These are phyloP conservation scores for Spathaspora sp. DNA, from an alignment of 1,139 yeast genomes.

Conservation along the genomic window DNA sequence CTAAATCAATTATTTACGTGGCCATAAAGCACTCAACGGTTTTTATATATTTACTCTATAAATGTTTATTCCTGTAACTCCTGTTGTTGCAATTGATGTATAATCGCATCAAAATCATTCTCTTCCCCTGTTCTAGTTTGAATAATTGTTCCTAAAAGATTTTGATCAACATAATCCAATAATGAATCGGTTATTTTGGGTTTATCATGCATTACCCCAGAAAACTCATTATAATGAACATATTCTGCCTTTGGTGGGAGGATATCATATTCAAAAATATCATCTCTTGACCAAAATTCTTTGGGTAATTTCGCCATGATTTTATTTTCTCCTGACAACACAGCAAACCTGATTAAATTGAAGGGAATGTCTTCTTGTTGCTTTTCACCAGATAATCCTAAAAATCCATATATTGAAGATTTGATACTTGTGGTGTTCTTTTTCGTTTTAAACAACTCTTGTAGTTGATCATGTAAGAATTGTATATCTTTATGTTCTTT, in stretches of 20 bases:
- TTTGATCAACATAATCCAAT: slow-evolving; percentile 39
- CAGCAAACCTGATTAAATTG: slow-evolving; percentile 63
- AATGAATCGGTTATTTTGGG: slow-evolving; percentile 29
- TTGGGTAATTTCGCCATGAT: slow-evolving; percentile 69
- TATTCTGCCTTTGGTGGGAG: slow-evolving; percentile 53
- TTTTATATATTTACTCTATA: too few species aligned
- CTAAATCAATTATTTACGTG: too few species aligned
- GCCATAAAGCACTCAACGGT: too few species aligned
- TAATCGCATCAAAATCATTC: slow-evolving; percentile 25
- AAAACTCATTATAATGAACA: slow-evolving; percentile 26
- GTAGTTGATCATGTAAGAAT: slow-evolving; percentile 46
- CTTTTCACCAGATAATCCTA: slow-evolving; percentile 8
- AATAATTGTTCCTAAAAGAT: slow-evolving; percentile 37
- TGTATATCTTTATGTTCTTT: slow-evolving; percentile 43
- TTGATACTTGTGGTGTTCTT: slow-evolving; percentile 8
- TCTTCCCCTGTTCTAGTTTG: slow-evolving; percentile 30
- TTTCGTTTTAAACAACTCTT: slow-evolving; percentile 6
- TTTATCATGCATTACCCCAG: slow-evolving; percentile 22
- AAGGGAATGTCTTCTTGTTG: slow-evolving; percentile 43
- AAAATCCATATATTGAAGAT: slow-evolving; percentile 18
- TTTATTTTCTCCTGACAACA: slow-evolving; percentile 67
- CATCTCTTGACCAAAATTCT: slow-evolving; percentile 59
- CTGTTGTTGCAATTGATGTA: slow-evolving; percentile 16
- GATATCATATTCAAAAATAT: slow-evolving; percentile 67
- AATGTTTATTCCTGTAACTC: too few species aligned